These are phyloP conservation scores for Penicillium sp. DNA, from an alignment of 2,329 filamentous ascomycete species.

Conservation along the genomic window DNA sequence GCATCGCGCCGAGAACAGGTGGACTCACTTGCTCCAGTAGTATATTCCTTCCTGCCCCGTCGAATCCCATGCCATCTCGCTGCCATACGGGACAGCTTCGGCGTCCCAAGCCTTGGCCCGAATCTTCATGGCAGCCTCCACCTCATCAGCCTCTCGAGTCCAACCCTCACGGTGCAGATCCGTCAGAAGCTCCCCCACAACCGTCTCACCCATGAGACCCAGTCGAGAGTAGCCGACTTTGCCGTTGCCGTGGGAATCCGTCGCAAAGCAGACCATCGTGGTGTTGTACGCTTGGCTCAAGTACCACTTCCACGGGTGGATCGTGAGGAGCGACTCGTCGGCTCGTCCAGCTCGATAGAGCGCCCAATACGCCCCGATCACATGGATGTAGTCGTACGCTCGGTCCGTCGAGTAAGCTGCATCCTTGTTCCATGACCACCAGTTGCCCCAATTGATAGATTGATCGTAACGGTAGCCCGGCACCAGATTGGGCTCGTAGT, in stretches of 20 bases:
- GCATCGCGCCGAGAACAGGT: background rate
- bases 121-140: constrained; percentile 45
- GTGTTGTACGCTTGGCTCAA: constrained; percentile 47
- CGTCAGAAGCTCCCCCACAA: constrained; percentile 49
- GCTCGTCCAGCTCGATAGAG: constrained; percentile 51
- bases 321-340: constrained; percentile 42
- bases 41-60: constrained; percentile 59
- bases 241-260: constrained; percentile 40
- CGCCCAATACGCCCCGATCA: constrained; percentile 52
- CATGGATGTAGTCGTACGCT: constrained; percentile 57
- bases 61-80: constrained; percentile 59
- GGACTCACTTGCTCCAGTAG: constrained; percentile 48
- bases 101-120: constrained; percentile 49
- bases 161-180: constrained; percentile 48
- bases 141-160: constrained; percentile 31
- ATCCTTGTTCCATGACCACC: constrained; percentile 48
- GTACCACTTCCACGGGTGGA: constrained; percentile 50
- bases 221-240: constrained; percentile 12
- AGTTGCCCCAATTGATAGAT: constrained; percentile 44
- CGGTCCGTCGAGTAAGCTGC: constrained; percentile 45
- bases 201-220: constrained; percentile 55
- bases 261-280: constrained; percentile 35
- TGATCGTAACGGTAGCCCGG: constrained; percentile 43
- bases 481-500: constrained; percentile 45
- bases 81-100: constrained; percentile 51